Base-by-base conservation (phyloP, 2,329 filamentous ascomycete species). In the Cercospora sojina region DNA sequence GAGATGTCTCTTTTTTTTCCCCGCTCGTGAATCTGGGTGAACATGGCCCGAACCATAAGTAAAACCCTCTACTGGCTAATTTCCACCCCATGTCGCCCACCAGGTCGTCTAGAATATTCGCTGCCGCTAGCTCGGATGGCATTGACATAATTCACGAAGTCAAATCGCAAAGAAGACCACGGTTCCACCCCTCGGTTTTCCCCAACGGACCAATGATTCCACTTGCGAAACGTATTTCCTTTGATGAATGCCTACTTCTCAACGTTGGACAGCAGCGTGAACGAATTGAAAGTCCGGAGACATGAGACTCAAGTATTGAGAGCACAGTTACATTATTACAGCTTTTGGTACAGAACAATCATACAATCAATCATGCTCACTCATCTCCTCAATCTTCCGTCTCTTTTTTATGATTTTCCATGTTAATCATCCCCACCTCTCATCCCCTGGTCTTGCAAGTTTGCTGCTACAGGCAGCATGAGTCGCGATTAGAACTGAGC, bases 311-410 rank as follows among this genome's bases (percentile, higher is more conserved):
- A 57, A 57, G 29, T 20, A 20, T 20, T 31, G 31, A 20, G n/a
- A 57, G 53, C 53, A 57, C 53, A 57, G 8, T 57, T 57, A 57
- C 53, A 63, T 63, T 57, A 63, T 63, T 63, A 63, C 51, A 63
- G 23, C 35, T 63, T 51, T 56, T 56, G 49, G 60, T 63, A 63
- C 60, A 63, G 49, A 35, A 55, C 43, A 62, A 62, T 53, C 59
- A 62, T 25, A 23, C 29, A 62, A 18, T 38, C 49, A 63, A 27
- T 47, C 60, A 57, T 63, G 51, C 60, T 47, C 60, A 47, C 23
- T 20, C 60, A 63, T 63, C 60, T 63, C 60, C 13, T 38, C n/a
- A 6, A 25, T 63, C 7, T 38, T 55, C 32, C 51, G 9, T 35
- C 29, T 32, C 56, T 38, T 49, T 55, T 31, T 53, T 62, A 7